Conservation (phyloP, 1,284 basidiomycete species). For the Sanghuangporus weigelae region DNA sequence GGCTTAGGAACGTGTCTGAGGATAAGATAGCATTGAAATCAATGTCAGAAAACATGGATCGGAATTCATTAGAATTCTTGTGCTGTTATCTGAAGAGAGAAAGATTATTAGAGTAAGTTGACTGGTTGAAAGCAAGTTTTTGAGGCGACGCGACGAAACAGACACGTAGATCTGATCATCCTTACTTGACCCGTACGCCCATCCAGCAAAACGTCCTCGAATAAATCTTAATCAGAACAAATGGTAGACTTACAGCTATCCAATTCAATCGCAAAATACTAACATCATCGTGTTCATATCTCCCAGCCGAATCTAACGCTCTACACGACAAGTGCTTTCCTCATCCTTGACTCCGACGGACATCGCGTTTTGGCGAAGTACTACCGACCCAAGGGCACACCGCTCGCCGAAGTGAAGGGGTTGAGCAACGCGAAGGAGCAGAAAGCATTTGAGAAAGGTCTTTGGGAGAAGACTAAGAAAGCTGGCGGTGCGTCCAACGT, state of each 20-base stretch:
- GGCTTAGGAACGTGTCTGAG: slow-evolving; percentile 6
- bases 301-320: slow-evolving; percentile 71
- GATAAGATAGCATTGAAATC: background rate
- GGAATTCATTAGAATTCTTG: background rate
- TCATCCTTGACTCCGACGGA: slow-evolving; percentile 92
- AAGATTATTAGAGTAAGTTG: background rate
- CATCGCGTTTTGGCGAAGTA: slow-evolving; percentile 95
- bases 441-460: slow-evolving; percentile 89
- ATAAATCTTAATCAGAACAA: too few species aligned
- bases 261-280: background rate
- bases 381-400: slow-evolving; percentile 74
- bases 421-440: slow-evolving; percentile 85
- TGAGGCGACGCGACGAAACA: background rate
- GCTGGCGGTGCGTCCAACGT: slow-evolving; percentile 64
- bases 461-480: slow-evolving; percentile 94
- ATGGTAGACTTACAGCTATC: background rate
- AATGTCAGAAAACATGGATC: background rate
- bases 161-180: background rate
- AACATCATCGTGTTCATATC: too few species aligned
- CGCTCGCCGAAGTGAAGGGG: slow-evolving; percentile 57
- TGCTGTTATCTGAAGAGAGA: background rate
- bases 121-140: background rate
- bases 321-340: slow-evolving; percentile 81
- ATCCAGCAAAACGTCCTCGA: too few species aligned
- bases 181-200: too few species aligned